Percentiles rank a stretch among this genome's conserved stretches.
Conservation (phyloP, 1,284 basidiomycete genomes). For the Papiliotrema fonsecae region DNA sequence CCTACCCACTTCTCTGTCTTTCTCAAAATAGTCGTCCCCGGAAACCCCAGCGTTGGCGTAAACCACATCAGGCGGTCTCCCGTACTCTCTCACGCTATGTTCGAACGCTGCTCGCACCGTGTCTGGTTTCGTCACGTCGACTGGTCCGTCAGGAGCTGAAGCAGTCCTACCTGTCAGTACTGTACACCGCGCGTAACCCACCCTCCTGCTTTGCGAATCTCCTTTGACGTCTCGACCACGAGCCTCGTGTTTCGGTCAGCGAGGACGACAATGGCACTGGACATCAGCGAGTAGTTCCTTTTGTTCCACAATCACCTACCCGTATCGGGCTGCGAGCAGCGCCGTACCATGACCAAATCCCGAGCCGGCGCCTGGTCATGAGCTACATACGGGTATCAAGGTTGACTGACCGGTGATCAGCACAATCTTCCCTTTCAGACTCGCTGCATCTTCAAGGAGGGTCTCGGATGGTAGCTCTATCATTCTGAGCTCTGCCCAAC, state of each 20-base stretch:
- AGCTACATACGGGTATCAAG: not conserved
- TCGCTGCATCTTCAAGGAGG: conserved; percentile 1
- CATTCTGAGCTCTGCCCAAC: conserved; percentile 2
- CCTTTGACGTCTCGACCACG: not conserved
- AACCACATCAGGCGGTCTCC: conserved; percentile 19
- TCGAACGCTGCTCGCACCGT: conserved; percentile 12
- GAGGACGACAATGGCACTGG: conserved; percentile 18
- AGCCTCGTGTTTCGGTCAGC: conserved; percentile 16
- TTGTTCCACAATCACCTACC: conserved; percentile 9
- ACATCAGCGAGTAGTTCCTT: not conserved
- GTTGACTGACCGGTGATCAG: conserved; percentile 17
- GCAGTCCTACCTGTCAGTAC: not conserved
- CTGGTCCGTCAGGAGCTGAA: not conserved
- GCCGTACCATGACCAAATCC: conserved; percentile 18
- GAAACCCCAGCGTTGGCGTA: conserved; percentile 23
- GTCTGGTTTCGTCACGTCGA: conserved; percentile 15
- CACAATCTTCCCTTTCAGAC: conserved; percentile 12
- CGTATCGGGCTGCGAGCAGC: conserved; percentile 5
- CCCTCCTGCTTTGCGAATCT: conserved; percentile 2
- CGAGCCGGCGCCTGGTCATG: conserved; percentile 14
- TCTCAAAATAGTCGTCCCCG: conserved; percentile 14
- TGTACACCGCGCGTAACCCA: not conserved
- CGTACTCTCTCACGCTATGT: conserved; percentile 11
- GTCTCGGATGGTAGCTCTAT: not conserved
- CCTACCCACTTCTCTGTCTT: conserved; percentile 16